Conservation (phyloP, 2,329 filamentous ascomycete genomes). For the Fusarium nisikadoi region DNA sequence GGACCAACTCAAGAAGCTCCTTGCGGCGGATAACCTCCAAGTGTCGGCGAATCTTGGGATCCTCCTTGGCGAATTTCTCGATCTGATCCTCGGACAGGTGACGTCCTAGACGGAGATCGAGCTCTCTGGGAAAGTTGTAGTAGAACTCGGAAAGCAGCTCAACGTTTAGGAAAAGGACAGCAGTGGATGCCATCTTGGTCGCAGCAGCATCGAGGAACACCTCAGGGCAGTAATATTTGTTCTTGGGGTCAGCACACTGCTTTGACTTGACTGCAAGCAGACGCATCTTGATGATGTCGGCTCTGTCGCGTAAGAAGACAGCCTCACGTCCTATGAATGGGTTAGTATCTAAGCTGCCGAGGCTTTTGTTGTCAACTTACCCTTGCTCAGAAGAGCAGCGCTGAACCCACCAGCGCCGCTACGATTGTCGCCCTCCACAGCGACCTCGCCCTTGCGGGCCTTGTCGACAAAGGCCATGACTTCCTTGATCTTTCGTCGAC, state of each 20-base stretch:
- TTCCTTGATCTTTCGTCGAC: constrained; percentile 85
- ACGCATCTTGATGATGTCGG: constrained; percentile 90
- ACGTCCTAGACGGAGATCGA: constrained; percentile 86
- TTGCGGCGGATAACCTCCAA: constrained; percentile 93
- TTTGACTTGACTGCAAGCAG: constrained; percentile 88
- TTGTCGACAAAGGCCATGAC: constrained; percentile 93
- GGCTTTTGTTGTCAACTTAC: constrained; percentile 58
- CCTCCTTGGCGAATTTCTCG: constrained; percentile 91
- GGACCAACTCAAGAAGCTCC: constrained; percentile 89
- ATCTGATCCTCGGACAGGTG: constrained; percentile 82
- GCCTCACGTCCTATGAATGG: constrained; percentile 79
- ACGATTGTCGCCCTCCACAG: constrained; percentile 83
- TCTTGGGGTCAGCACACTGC: constrained; percentile 83
- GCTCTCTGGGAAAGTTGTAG: constrained; percentile 94
- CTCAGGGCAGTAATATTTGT: constrained; percentile 97
- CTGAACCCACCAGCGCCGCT: constrained; percentile 95
- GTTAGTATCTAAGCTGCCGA: constrained; percentile 40
- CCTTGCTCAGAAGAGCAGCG: constrained; percentile 82
- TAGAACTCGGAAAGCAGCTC: constrained; percentile 97
- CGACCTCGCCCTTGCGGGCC: constrained; percentile 84
- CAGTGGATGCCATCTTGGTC: constrained; percentile 92
- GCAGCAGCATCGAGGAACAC: constrained; percentile 98
- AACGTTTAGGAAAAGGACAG: constrained; percentile 96
- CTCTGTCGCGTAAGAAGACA: constrained; percentile 90
- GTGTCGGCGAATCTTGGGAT: constrained; percentile 88